Percentiles rank a stretch among this genome's conserved stretches.
These are phyloP conservation scores for Podaxis sp. DNA, from an alignment of 768 basidiomycete species.

Conservation along the genomic window DNA sequence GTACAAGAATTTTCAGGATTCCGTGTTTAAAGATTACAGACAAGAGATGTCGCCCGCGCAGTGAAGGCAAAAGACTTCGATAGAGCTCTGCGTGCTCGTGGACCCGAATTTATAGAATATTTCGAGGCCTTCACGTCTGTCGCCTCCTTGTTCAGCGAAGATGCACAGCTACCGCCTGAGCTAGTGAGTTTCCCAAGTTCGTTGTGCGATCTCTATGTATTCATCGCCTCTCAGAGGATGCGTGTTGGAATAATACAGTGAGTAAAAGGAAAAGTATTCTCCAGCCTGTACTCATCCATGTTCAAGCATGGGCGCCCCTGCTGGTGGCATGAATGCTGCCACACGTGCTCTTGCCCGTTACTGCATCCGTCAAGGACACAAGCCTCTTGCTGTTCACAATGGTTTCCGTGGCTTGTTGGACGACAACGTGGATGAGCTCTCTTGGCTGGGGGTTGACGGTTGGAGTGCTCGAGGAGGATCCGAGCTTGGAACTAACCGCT, in stretches of 20 bases:
- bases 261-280: constrained; percentile 27
- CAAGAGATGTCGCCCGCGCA: constrained; percentile 79
- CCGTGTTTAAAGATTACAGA: constrained; percentile 44
- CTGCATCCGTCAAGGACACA: constrained; percentile 90
- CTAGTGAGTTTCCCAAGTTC: constrained; percentile 36
- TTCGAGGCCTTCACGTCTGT: constrained; percentile 83
- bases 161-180: constrained; percentile 45
- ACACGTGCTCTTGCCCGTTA: constrained; percentile 93
- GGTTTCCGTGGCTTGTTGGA: constrained; percentile 95
- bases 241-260: constrained; percentile 84
- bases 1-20: background rate
- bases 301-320: constrained; percentile 88
- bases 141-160: constrained; percentile 57
- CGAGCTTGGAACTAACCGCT: constrained; percentile 95
- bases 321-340: constrained; percentile 98
- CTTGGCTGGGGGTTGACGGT: constrained; percentile 95
- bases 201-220: background rate
- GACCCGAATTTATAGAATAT: constrained; percentile 88
- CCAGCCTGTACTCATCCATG: background rate
- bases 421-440: constrained; percentile 79
- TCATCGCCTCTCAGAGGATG: constrained; percentile 53
- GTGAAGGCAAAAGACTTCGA: constrained; percentile 83
- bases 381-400: constrained; percentile 90
- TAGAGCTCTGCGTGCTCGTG: constrained; percentile 84
- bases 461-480: constrained; percentile 98